Conservation (phyloP, 2,329 filamentous ascomycete species). For the Pestalotiopsis sp. region DNA sequence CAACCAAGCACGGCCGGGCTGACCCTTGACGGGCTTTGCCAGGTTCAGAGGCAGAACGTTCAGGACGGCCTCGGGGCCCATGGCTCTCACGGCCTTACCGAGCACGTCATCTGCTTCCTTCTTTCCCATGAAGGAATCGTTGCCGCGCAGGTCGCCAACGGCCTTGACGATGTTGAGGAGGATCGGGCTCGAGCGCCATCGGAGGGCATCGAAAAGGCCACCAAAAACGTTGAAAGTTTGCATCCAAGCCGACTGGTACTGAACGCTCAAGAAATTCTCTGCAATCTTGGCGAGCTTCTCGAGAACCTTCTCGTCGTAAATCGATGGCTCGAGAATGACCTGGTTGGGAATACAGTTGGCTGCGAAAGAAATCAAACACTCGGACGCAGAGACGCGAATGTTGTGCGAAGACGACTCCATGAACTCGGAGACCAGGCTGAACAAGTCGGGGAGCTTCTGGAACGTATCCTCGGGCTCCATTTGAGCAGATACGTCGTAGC, state of each 20-base stretch:
- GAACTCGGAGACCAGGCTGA: constrained; percentile 78
- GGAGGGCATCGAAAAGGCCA: constrained; percentile 83
- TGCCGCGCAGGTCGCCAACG: constrained; percentile 85
- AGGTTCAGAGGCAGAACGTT: constrained; percentile 86
- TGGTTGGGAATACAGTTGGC: constrained; percentile 84
- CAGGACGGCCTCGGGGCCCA: constrained; percentile 86
- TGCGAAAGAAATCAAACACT: constrained; percentile 92
- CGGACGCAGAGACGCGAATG: constrained; percentile 90
- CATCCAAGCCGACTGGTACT: constrained; percentile 92
- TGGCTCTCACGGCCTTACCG: constrained; percentile 82
- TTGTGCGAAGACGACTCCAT: constrained; percentile 88
- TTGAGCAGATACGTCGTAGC: constrained; percentile 91
- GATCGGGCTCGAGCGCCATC: constrained; percentile 83
- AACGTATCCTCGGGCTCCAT: constrained; percentile 90
- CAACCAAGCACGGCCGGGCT: constrained; percentile 91
- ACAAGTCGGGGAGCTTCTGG: constrained; percentile 83
- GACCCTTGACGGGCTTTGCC: constrained; percentile 71
- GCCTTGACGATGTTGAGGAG: constrained; percentile 75
- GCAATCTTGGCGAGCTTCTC: constrained; percentile 78
- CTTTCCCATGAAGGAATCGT: constrained; percentile 88
- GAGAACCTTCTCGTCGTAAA: constrained; percentile 89
- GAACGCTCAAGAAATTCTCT: constrained; percentile 78
- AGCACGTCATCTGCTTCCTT: constrained; percentile 93
- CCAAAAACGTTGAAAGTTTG: constrained; percentile 90
- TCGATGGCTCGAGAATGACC: constrained; percentile 83